Evolutionary conservation across 805 yeast species (phyloP).

Genomic region (Saccharomycopsis oosterbeekiorum): DNA sequence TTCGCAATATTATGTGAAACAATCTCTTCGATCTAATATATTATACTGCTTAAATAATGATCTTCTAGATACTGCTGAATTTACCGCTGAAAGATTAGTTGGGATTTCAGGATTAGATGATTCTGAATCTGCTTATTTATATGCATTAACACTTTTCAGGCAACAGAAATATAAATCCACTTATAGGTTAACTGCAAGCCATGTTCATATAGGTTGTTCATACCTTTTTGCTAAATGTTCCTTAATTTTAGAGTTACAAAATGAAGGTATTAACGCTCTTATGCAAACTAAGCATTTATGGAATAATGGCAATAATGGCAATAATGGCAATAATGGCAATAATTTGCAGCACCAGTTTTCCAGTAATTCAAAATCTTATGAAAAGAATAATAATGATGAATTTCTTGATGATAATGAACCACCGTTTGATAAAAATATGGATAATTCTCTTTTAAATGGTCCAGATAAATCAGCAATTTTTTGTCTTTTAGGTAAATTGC

Average conservation of each 20-base stretch:
- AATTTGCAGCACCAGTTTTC: not conserved
- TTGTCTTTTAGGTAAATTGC: slow-evolving; percentile 61
- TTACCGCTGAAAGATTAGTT: slow-evolving; percentile 71
- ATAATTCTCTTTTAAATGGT: not conserved
- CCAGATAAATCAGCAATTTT: slow-evolving; percentile 70
- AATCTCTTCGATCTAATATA: slow-evolving; percentile 46
- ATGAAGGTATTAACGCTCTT: slow-evolving; percentile 53
- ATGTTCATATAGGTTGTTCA: slow-evolving; percentile 61
- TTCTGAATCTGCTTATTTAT: slow-evolving; percentile 55
- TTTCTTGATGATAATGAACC: slow-evolving; percentile 16
- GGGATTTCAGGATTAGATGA: slow-evolving; percentile 41
- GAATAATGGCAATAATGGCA: slow-evolving; percentile 20
- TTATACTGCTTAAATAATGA: slow-evolving; percentile 66
- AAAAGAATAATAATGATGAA: not conserved
- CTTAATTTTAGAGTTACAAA: slow-evolving; percentile 39
- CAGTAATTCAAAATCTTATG: not conserved
- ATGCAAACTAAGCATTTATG: slow-evolving; percentile 31
- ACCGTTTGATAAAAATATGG: slow-evolving; percentile 19
- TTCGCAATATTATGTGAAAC: slow-evolving; percentile 23
- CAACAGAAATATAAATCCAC: slow-evolving; percentile 54
- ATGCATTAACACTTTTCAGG: slow-evolving; percentile 56
- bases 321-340: not conserved
- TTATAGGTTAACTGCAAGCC: slow-evolving; percentile 37
- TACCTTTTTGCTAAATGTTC: slow-evolving; percentile 67
- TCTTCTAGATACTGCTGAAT: slow-evolving; percentile 65